A percentile compares a stretch with the other conserved stretches of the same genome.
phyloP scores from a whole-genome alignment of 495 filamentous ascomycete genomes.

The Aspergillus mulundensis region DNA sequence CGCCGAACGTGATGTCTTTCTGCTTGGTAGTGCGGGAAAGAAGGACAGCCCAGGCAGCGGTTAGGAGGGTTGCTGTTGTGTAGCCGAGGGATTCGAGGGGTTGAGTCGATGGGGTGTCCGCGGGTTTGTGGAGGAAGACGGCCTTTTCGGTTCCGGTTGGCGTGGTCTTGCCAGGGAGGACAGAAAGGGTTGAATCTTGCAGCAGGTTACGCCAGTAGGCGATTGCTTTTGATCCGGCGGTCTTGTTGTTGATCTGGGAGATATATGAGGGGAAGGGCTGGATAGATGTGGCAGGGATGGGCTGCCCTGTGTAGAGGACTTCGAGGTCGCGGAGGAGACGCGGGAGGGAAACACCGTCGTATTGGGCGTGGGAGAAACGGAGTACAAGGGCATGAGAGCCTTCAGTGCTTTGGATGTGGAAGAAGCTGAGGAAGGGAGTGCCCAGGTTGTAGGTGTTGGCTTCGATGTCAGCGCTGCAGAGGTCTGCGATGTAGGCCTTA shows the following conservation, averaged over 20 bases:
- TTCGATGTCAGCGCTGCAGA: conserved; percentile 39
- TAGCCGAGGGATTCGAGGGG: conserved; percentile 35
- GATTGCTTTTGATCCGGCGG: conserved; percentile 18
- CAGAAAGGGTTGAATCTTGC: conserved; percentile 44
- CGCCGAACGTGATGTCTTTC: conserved; percentile 57
- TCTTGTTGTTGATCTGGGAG: conserved; percentile 15
- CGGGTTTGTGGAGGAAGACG: conserved; percentile 34
- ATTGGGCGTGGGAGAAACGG: conserved; percentile 63
- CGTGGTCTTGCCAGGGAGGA: conserved; percentile 29
- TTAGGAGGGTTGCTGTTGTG: conserved; percentile 55
- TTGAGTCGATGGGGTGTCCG: conserved; percentile 30
- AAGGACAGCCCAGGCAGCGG: conserved; percentile 58
- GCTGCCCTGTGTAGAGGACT: conserved; percentile 36
- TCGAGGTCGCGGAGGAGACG: conserved; percentile 48
- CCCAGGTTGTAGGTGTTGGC: conserved; percentile 47
- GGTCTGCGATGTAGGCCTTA: conserved; percentile 33
- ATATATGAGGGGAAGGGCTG: conserved; percentile 54
- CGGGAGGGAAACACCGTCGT: conserved; percentile 64
- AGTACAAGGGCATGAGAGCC: conserved; percentile 46
- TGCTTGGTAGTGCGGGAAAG: conserved; percentile 47
- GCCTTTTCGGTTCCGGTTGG: conserved; percentile 32
- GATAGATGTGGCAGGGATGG: conserved; percentile 21
- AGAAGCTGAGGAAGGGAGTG: conserved; percentile 51
- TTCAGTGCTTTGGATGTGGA: conserved; percentile 38
- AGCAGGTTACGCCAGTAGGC: conserved; percentile 53